These are phyloP conservation scores for Eucalyptus regnans DNA, from an alignment of 345 rosid genomes.

Conservation along the genomic window DNA sequence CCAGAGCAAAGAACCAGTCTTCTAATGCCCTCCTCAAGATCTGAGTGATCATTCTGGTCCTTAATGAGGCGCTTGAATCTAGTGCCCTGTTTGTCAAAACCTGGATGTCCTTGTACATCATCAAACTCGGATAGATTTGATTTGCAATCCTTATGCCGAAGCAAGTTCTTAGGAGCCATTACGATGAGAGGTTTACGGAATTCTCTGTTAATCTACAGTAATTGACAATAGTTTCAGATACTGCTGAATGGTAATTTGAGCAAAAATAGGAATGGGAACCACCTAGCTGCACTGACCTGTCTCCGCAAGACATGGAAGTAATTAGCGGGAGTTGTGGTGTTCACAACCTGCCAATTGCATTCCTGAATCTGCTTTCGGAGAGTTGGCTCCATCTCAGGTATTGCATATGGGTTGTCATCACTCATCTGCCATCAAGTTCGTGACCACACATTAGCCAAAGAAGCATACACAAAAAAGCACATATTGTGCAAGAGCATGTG, in stretches of 20 bases:
- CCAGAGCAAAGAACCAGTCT: slow-evolving; percentile 92
- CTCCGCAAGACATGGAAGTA: slow-evolving; percentile 12
- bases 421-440: slow-evolving; percentile 3
- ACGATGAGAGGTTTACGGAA: slow-evolving; percentile 88
- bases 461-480: not conserved
- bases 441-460: not conserved
- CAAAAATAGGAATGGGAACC: not conserved
- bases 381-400: slow-evolving; percentile 15
- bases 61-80: slow-evolving; percentile 86
- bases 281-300: not conserved
- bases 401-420: slow-evolving; percentile 6
- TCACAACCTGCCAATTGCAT: slow-evolving; percentile 12
- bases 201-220: slow-evolving; percentile 63
- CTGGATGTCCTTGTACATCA: slow-evolving; percentile 92
- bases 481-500: not conserved
- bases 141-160: slow-evolving; percentile 87
- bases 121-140: slow-evolving; percentile 92
- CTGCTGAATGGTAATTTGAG: not conserved
- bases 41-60: slow-evolving; percentile 75
- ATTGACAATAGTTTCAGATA: not conserved
- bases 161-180: slow-evolving; percentile 87
- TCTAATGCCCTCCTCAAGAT: slow-evolving; percentile 77
- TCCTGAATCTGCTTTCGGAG: slow-evolving; percentile 9
- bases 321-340: slow-evolving; percentile 9
- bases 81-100: slow-evolving; percentile 95